A percentile compares a stretch with the other conserved stretches of the same genome.
Conservation (phyloP, 805 yeast genomes). For the Yarrowia divulgata region DNA sequence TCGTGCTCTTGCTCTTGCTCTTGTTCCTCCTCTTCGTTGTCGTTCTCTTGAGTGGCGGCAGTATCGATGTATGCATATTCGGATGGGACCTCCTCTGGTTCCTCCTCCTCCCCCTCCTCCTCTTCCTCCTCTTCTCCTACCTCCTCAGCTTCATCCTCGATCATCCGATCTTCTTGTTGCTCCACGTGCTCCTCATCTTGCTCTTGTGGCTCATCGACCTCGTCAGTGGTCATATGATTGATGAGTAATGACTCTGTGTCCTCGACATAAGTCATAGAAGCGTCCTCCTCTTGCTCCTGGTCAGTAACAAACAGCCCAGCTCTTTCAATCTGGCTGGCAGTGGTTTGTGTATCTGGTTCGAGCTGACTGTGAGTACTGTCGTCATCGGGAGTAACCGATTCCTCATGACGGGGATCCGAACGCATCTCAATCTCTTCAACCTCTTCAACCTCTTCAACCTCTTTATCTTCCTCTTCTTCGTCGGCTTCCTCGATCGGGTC, state of each 20-base stretch:
- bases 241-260: constrained; percentile 17
- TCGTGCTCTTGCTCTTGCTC: neutral
- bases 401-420: neutral
- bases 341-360: neutral
- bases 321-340: neutral
- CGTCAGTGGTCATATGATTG: constrained; percentile 33
- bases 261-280: constrained; percentile 17
- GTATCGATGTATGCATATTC: constrained; percentile 27
- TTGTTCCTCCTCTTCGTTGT: neutral
- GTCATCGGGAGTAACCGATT: neutral
- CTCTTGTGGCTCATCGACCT: constrained; percentile 40
- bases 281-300: constrained; percentile 1
- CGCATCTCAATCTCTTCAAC: neutral
- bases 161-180: constrained; percentile 42
- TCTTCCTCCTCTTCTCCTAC: constrained; percentile 42
- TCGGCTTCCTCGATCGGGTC: neutral
- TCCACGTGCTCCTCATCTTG: constrained; percentile 14
- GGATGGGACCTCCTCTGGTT: neutral
- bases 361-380: neutral
- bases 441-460: neutral
- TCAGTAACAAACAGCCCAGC: constrained; percentile 12
- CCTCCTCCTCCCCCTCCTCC: constrained; percentile 40
- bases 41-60: neutral
- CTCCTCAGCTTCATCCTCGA: constrained; percentile 42
- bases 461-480: neutral